Evolutionary conservation across 495 filamentous ascomycete genomes (phyloP), one percentile per base, ranked within the genome.

Genomic region (Arthonia radiata): DNA sequence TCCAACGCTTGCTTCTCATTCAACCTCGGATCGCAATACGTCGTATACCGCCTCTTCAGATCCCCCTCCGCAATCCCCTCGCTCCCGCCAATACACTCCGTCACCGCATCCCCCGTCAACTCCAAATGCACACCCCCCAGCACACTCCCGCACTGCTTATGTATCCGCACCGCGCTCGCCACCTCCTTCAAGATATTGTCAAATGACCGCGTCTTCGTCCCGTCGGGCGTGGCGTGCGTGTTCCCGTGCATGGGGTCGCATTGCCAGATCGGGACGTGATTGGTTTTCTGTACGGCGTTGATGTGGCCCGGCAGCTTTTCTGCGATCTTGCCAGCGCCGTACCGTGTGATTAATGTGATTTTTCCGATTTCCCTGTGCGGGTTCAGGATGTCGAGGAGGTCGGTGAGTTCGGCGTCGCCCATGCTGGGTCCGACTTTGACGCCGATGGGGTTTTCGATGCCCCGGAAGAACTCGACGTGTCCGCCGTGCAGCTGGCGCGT

Each of bases 171-270:
- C 3, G 80, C 73, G 36, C 74, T 62, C 25, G 64, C 56, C 21
- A 94, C 54, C 54, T 94, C 89, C 8, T 61, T 66, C 36, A 92
- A 64, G 33, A 97, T 90, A 45, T 76, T 66, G 18, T 57, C 59
- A 48, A 94, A 94, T 27, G 71, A 66, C 2, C 89, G 61, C 2
- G 86, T 97, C 55, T 97, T 97, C 43, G 91, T 59, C 5, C 68
- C 70, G 8, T 29, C 16, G 5, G 57, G 0, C 59, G 54, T 0
- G 67, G 53, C 0, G 79, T 81, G 12, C 13, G 71, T 77, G 47
- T 80, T 80, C 32, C 86, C 86, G 52, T 97, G 86, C 89, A 94
- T 94, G 7, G 86, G 86, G 48, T 97, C 86, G 49, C 80, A 91
- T 47, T 92, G 79, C 86, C 86, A 97, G 34, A 97, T 79, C 9